Evolutionary conservation across 805 yeast genomes (phyloP), one percentile per base, ranked within the genome.

Genomic region (Ogataea paradorogensis): DNA sequence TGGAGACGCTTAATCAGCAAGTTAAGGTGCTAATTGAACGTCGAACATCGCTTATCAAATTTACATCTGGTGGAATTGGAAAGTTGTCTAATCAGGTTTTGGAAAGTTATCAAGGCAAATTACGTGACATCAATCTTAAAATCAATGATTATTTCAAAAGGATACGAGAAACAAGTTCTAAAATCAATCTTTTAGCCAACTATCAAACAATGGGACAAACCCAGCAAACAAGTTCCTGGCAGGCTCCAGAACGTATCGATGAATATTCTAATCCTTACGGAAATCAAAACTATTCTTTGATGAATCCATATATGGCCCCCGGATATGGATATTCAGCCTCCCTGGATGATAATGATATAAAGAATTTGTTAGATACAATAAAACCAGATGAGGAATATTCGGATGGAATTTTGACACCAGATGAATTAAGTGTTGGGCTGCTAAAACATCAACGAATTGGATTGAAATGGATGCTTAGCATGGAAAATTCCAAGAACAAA

Each of bases 401-500:
- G 22, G 73, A 73, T 35, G 79, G 73, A 6, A 52, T 76, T 40
- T 73, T 70, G 3, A 85, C 95, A 0, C 99, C 99, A 0, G 70
- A 70, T 0, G 84, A 76, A 18, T 59, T 91, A 52, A 51, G 68
- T 3, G 62, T 74, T 8, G 60, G 63, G 9, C 50, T 64, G 20
- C 40, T 64, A 39, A 59, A 59, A 37, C 98, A 91, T 66, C 99
- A 91, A 62, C 71, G 87, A 36, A 70, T 81, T 43, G 98, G 97
- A 2, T 68, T 91, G 15, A 74, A 80, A 7, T 91, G 98, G 97
- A 62, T 91, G 51, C 58, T 76, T 35, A 67, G 78, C 31, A 80
- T 79, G 68, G 98, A 91, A 53, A 61, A 68, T 11, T 73, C 80
- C 3, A 64, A 61, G 25, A 71, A 74, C 30, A 66, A 65, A 49